phyloP scores from a whole-genome alignment of 257 asterid species.

The Solanum chilense region DNA sequence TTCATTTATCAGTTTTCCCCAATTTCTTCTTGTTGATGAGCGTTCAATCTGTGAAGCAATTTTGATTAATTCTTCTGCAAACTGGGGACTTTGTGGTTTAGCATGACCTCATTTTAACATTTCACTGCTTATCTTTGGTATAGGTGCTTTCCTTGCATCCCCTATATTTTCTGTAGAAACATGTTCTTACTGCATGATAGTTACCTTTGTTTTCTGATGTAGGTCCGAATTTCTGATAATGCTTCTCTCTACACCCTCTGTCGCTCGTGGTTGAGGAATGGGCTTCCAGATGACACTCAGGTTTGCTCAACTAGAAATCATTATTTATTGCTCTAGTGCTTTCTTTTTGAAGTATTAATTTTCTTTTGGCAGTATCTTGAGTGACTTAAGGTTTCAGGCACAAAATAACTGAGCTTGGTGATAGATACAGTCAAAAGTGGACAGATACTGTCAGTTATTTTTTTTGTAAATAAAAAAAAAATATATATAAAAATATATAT shows the following conservation, averaged over 20 bases:
- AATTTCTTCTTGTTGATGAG: background rate
- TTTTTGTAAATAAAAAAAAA: too few relatives aligned
- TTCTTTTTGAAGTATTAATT: background rate
- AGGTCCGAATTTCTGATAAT: slow-evolving; percentile 57
- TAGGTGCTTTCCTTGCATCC: background rate
- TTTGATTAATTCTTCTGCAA: background rate
- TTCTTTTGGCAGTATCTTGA: background rate
- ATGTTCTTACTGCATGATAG: background rate
- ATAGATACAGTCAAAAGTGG: too few relatives aligned
- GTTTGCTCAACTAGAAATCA: slow-evolving; percentile 22
- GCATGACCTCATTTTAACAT: background rate
- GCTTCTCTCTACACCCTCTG: slow-evolving; percentile 69
- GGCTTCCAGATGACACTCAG: slow-evolving; percentile 69
- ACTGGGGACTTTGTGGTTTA: background rate
- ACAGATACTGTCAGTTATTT: too few relatives aligned
- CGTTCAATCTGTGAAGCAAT: background rate
- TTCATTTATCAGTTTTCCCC: background rate
- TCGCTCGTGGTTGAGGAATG: slow-evolving; percentile 85
- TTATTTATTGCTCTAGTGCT: background rate
- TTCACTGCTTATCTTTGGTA: background rate
- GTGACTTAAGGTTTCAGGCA: background rate
- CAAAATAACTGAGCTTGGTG: too few relatives aligned
- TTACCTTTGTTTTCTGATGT: slow-evolving; percentile 9
- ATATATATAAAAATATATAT: too few relatives aligned
- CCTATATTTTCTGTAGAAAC: background rate